A percentile compares a stretch with the other conserved stretches of the same genome.
Evolutionary conservation across 1,284 basidiomycete species (phyloP).

Genomic region (Phylloboletellus chloephorus): DNA sequence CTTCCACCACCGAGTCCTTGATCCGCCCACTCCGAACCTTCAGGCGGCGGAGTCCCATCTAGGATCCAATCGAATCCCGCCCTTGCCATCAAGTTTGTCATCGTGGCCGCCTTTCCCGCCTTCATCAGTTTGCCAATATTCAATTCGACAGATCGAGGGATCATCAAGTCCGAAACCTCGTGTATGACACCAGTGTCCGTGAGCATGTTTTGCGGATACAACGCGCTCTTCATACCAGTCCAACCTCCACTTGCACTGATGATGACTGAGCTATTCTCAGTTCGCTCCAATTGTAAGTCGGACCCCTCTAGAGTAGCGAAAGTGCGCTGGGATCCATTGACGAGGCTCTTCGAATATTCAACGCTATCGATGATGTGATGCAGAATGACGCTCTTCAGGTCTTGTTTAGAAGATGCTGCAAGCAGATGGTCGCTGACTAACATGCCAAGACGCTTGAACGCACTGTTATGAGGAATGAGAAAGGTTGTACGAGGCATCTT

Average conservation of each 20-base stretch:
- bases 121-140: slow-evolving; percentile 86
- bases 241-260: slow-evolving; percentile 70
- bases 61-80: slow-evolving; percentile 88
- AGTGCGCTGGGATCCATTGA: slow-evolving; percentile 60
- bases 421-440: slow-evolving; percentile 87
- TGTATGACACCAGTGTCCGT: slow-evolving; percentile 92
- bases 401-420: slow-evolving; percentile 65
- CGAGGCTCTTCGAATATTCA: slow-evolving; percentile 64
- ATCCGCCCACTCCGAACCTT: slow-evolving; percentile 56
- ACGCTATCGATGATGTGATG: slow-evolving; percentile 83
- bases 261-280: slow-evolving; percentile 44
- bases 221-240: slow-evolving; percentile 57
- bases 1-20: slow-evolving; percentile 45
- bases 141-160: slow-evolving; percentile 85
- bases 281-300: slow-evolving; percentile 57
- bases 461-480: slow-evolving; percentile 84
- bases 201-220: slow-evolving; percentile 59
- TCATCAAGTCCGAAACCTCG: slow-evolving; percentile 80
- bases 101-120: slow-evolving; percentile 83
- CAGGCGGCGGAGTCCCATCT: slow-evolving; percentile 74
- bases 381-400: slow-evolving; percentile 76
- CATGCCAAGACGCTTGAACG: slow-evolving; percentile 79
- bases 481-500: slow-evolving; percentile 71
- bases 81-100: slow-evolving; percentile 78
- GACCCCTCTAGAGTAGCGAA: slow-evolving; percentile 71